Evolutionary conservation across 106 monocot genomes (phyloP).

Genomic region (Hemerocallis citrina): DNA sequence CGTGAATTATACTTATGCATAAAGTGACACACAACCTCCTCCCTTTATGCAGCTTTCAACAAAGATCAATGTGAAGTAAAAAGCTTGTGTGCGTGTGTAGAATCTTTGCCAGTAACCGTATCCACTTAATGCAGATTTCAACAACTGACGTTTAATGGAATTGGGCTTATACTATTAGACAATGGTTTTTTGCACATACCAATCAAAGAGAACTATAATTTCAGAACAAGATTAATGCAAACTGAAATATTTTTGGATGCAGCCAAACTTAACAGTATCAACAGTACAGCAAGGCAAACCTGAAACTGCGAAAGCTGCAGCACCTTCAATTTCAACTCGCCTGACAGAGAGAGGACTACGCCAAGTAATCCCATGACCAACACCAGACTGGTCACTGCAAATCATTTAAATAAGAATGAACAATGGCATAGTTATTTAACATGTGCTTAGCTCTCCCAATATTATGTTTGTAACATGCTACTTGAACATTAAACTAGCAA

Average conservation of each 20-base stretch:
- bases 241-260: not conserved
- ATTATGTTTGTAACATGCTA: not conserved
- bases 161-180: not conserved
- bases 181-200: not conserved
- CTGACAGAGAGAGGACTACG: conserved; percentile 43
- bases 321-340: conserved; percentile 60
- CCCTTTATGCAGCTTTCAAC: no score
- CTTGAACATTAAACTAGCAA: not conserved
- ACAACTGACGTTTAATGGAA: no score
- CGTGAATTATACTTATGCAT: no score
- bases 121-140: no score
- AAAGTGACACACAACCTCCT: no score
- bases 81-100: no score
- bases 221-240: not conserved
- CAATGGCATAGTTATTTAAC: not conserved
- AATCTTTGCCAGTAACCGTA: no score
- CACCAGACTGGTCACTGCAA: conserved; percentile 77
- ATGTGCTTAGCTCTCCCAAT: not conserved
- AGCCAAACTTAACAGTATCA: not conserved
- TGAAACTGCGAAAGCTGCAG: conserved; percentile 80
- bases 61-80: no score
- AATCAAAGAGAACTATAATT: not conserved
- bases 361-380: conserved; percentile 82
- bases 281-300: conserved; percentile 27
- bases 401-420: conserved; percentile 3